Conservation (phyloP, 2,329 filamentous ascomycete species). For the Ophiocordyceps sinensis region DNA sequence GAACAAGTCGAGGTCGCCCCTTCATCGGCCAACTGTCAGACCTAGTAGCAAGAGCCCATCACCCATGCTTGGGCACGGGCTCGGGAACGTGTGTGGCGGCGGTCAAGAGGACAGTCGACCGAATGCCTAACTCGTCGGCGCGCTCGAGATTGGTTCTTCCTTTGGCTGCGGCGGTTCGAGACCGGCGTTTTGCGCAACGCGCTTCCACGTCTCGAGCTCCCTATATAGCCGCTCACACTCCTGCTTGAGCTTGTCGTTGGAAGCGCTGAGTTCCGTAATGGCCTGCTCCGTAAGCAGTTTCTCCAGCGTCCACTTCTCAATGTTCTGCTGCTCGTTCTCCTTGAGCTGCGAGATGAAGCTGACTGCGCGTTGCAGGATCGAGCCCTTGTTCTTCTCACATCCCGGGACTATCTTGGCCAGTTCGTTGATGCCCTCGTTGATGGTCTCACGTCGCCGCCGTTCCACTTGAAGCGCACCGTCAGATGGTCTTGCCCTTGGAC, state of each 20-base stretch:
- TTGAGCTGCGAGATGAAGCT: constrained; percentile 90
- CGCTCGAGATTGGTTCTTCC: constrained; percentile 15
- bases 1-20: too few relatives aligned
- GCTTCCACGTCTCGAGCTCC: constrained; percentile 69
- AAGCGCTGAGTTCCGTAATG: constrained; percentile 73
- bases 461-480: constrained; percentile 50
- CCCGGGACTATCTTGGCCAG: constrained; percentile 94
- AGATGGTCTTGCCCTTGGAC: constrained; percentile 3
- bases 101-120: neutral
- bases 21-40: too few relatives aligned
- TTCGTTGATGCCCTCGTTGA: constrained; percentile 98
- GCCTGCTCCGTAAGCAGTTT: constrained; percentile 84
- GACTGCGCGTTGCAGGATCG: constrained; percentile 84
- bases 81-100: neutral
- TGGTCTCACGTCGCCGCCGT: constrained; percentile 88
- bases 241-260: constrained; percentile 73
- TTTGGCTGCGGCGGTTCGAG: constrained; percentile 28
- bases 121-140: constrained; percentile 14
- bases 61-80: neutral
- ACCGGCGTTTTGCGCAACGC: constrained; percentile 46
- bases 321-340: constrained; percentile 85
- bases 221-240: constrained; percentile 67
- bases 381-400: constrained; percentile 98
- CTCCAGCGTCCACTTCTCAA: constrained; percentile 85
- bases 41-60: too few relatives aligned